Percentiles rank a stretch among this genome's conserved stretches.
phyloP scores from a whole-genome alignment of 2,329 filamentous ascomycete species.

The Thelonectria discophora region DNA sequence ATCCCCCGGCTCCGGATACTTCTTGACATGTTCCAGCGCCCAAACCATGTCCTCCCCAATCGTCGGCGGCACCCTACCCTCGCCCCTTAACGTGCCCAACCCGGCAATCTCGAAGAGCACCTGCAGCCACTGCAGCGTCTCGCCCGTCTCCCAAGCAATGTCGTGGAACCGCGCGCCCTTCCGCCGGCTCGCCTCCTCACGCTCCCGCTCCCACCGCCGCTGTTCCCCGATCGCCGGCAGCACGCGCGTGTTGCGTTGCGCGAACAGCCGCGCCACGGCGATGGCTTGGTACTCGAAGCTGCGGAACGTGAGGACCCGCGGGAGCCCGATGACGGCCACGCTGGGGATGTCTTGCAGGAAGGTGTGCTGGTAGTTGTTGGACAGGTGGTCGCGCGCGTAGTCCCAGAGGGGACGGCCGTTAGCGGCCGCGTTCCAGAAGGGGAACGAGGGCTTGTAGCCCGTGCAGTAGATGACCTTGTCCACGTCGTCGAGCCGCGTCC shows the following conservation, averaged over 20 bases:
- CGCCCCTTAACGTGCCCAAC: slow-evolving; percentile 56
- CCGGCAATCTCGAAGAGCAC: slow-evolving; percentile 60
- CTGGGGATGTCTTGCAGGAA: slow-evolving; percentile 59
- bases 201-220: slow-evolving; percentile 56
- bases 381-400: slow-evolving; percentile 55
- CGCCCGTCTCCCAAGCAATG: slow-evolving; percentile 60
- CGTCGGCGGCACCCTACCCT: slow-evolving; percentile 57
- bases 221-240: slow-evolving; percentile 54
- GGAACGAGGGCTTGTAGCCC: slow-evolving; percentile 54
- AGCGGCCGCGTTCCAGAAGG: slow-evolving; percentile 57
- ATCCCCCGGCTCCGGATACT: slow-evolving; percentile 54
- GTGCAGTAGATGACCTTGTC: slow-evolving; percentile 55
- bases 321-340: slow-evolving; percentile 61
- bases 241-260: slow-evolving; percentile 49
- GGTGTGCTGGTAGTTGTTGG: slow-evolving; percentile 60
- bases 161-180: slow-evolving; percentile 60
- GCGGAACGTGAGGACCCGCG: slow-evolving; percentile 60
- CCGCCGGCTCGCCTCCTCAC: slow-evolving; percentile 43
- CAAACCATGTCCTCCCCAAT: slow-evolving; percentile 55
- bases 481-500: slow-evolving; percentile 46
- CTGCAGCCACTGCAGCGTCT: slow-evolving; percentile 58
- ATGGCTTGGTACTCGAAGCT: slow-evolving; percentile 66
- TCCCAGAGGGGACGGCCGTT: slow-evolving; percentile 61
- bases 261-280: slow-evolving; percentile 59
- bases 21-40: slow-evolving; percentile 58